Evolutionary conservation across 441 rosid genomes (phyloP), one percentile per base, ranked within the genome.

Genomic region (Adansonia grandidieri): DNA sequence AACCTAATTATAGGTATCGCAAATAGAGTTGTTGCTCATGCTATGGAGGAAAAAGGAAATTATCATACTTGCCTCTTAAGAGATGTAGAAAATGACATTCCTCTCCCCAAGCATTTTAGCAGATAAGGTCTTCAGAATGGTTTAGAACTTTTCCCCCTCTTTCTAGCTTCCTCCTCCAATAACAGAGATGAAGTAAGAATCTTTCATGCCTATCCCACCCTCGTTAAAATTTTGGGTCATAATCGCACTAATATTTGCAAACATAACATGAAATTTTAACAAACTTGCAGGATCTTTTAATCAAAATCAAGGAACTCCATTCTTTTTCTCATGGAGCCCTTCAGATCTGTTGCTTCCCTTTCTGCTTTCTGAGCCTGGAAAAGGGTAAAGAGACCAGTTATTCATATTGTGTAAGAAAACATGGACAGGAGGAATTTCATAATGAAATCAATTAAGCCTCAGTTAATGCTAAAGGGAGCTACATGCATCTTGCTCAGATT

Each of bases 241-340:
- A 32, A 79, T 77, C 75, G 82, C 78, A 45, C 77, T 77, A 77
- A 81, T 61, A 80, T 79, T 83, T 80, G 89, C 82, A 42, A 74
- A 71, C 74, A 80, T 57, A 63, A 73, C 80, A 65, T 71, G 70
- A 73, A 79, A 76, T 64, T 53, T 9, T 37, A 64, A 74, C 58
- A 63, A 65, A 65, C 32, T 68, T 71, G 50, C n/a, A n/a, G 32
- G 60, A 66, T 28, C 57, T 24, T 51, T 84, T 84, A 91, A 77
- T 91, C 97, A 76, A 90, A 89, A 86, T 91, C 96, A 83, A 90
- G 91, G 81, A 93, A 93, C 85, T 93, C 97, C 94, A 91, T 93
- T 87, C 96, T 83, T 81, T 88, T 90, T 71, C 91, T 87, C 96
- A 93, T 91, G 7, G 93, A 81, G 51, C 96, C 96, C 80, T 90